Conservation (phyloP, 176 grass and related monocot genomes). For the Phoenix dactylifera region DNA sequence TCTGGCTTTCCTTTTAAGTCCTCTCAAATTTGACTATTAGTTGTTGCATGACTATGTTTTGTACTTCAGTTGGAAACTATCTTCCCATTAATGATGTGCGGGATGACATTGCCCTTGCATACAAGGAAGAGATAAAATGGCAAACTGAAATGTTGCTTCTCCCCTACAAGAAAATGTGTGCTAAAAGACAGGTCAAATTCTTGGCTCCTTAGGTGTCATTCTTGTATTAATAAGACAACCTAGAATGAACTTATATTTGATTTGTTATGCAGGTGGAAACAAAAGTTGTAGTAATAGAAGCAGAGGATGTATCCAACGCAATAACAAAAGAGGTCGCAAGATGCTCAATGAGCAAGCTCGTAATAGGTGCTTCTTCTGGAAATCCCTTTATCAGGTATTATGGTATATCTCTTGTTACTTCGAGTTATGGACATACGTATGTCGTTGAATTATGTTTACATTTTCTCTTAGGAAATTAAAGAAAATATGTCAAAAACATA, state of each 20-base stretch:
- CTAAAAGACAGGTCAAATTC: constrained; percentile 18
- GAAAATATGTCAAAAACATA: no score
- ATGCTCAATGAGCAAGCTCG: constrained; percentile 34
- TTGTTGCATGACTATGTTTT: not conserved
- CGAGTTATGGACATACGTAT: not conserved
- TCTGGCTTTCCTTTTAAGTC: no score
- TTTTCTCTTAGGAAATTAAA: no score
- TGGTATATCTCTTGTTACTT: not conserved
- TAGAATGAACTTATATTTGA: not conserved
- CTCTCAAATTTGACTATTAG: not conserved
- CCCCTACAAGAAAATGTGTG: constrained; percentile 37
- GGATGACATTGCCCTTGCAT: constrained; percentile 36
- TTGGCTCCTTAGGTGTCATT: not conserved
- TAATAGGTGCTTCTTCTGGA: constrained; percentile 41
- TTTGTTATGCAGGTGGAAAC: constrained; percentile 27
- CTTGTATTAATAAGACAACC: not conserved
- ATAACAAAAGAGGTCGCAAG: constrained; percentile 37
- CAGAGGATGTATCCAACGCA: constrained; percentile 32
- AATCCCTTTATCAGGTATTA: constrained; percentile 34
- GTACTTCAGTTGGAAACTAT: constrained; percentile 41
- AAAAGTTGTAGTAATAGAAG: constrained; percentile 40
- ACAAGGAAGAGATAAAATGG: constrained; percentile 32
- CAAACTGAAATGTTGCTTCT: constrained; percentile 31
- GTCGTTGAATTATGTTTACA: not conserved
- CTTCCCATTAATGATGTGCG: constrained; percentile 38